Evolutionary conservation across 306 rosid genomes (phyloP).

Genomic region (Canavalia gladiata): DNA sequence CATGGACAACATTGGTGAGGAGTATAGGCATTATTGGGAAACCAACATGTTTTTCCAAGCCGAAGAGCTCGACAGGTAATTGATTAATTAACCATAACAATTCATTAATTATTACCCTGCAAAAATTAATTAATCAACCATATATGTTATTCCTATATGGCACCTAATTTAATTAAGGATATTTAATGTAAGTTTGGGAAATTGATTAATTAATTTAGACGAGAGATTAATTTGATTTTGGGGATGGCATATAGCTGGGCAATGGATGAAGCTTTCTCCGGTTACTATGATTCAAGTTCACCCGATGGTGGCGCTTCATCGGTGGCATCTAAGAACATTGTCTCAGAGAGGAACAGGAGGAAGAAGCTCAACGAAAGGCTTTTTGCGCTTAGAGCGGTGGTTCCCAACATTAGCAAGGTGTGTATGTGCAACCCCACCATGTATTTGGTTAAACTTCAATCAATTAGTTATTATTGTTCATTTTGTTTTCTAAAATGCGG

Average conservation of each 20-base stretch:
- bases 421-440: background rate
- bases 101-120: too few relatives aligned
- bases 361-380: slow-evolving; percentile 84
- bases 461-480: background rate
- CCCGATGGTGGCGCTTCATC: slow-evolving; percentile 83
- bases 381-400: slow-evolving; percentile 82
- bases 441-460: too few relatives aligned
- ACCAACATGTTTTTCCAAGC: slow-evolving; percentile 56
- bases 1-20: slow-evolving; percentile 70
- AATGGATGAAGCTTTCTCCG: slow-evolving; percentile 68
- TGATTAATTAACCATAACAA: background rate
- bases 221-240: background rate
- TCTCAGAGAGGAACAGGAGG: slow-evolving; percentile 85
- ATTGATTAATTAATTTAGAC: background rate
- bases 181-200: too few relatives aligned
- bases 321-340: slow-evolving; percentile 75
- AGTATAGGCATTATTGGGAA: slow-evolving; percentile 64
- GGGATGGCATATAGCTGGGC: slow-evolving; percentile 57
- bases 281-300: slow-evolving; percentile 80
- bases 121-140: background rate
- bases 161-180: background rate
- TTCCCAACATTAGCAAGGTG: slow-evolving; percentile 90
- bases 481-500: background rate
- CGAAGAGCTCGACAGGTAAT: slow-evolving; percentile 71
- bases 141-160: too few relatives aligned